Evolutionary conservation across 2,329 filamentous ascomycete genomes (phyloP), one percentile per base, ranked within the genome.

Genomic region (Hawksworthiomyces lignivorus): DNA sequence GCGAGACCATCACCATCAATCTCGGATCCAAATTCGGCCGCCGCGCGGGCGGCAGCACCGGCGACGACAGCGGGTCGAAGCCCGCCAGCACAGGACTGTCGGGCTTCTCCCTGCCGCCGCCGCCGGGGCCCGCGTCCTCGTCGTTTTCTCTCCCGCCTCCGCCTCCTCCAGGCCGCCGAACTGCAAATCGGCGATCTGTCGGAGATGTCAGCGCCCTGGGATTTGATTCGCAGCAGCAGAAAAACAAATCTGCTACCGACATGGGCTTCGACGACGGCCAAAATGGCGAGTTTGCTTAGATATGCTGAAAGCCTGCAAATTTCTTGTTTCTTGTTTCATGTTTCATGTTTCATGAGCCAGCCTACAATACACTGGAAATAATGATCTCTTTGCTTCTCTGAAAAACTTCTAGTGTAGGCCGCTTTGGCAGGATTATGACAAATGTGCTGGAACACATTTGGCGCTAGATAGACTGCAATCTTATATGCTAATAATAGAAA

Each of bases 221-320:
- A 9, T 29, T 44, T 8, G 36, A 33, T 17, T n/a, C 39, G 7
- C n/a, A 22, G 40, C 71, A 78, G 60, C 73, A 77, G 40, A 53
- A 60, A 63, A 53, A 71, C 68, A 59, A 70, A 67, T 54, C 65
- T 64, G 53, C 49, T 0, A 50, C 50, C 14, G 80, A 87, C 45
- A 55, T 90, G 50, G 86, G 86, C 1, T 92, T 92, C 54, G 87
- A 94, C 55, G 85, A 94, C 58, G 87, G 87, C 2, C 83, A 90
- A 56, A 89, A 88, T 73, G 87, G 86, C 17, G 87, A 94, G 62
- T 94, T 94, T 64, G 74, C 73, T 36, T 80, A 43, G 54, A n/a
- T n/a, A n/a, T n/a, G n/a, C n/a, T n/a, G n/a, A n/a, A n/a, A n/a
- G n/a, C n/a, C n/a, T n/a, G n/a, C n/a, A n/a, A n/a, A n/a, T n/a